Conservation (phyloP, 768 basidiomycete species). For the Cyathus striatus region DNA sequence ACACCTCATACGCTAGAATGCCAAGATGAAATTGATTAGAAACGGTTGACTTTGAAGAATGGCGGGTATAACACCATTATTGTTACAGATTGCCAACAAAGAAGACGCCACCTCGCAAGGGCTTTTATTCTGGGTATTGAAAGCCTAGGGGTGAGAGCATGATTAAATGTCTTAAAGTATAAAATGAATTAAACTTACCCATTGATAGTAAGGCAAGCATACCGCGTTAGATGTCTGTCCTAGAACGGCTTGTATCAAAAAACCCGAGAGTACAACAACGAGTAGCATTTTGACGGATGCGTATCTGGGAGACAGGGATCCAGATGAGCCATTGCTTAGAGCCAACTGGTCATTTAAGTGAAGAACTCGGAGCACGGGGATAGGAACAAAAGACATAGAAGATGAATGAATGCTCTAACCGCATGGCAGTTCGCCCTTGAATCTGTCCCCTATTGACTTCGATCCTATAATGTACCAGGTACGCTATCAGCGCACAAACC, state of each 20-base stretch:
- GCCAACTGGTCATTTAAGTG: not conserved
- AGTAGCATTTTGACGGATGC: no score
- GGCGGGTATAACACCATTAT: no score
- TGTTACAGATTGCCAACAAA: conserved; percentile 35
- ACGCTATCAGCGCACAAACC: conserved; percentile 13
- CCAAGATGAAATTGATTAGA: no score
- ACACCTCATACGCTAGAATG: conserved; percentile 26
- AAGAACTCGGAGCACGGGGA: no score
- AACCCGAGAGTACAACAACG: conserved; percentile 14
- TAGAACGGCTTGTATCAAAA: conserved; percentile 11
- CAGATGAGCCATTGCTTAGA: no score
- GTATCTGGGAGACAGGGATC: no score
- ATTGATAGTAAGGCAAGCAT: conserved; percentile 35
- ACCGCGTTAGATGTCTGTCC: conserved; percentile 33
- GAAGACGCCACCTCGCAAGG: conserved; percentile 42
- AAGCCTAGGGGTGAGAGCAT: conserved; percentile 19
- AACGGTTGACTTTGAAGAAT: no score
- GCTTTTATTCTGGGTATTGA: conserved; percentile 41
- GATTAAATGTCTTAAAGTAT: not conserved
- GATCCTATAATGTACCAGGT: no score
- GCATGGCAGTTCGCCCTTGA: conserved; percentile 24
- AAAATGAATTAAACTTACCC: conserved; percentile 21
- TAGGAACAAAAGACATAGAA: no score
- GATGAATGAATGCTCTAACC: conserved; percentile 15
- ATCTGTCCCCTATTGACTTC: conserved; percentile 14